Evolutionary conservation across 257 asterid genomes (phyloP).

Genomic region (Solanum ahanhuiri): DNA sequence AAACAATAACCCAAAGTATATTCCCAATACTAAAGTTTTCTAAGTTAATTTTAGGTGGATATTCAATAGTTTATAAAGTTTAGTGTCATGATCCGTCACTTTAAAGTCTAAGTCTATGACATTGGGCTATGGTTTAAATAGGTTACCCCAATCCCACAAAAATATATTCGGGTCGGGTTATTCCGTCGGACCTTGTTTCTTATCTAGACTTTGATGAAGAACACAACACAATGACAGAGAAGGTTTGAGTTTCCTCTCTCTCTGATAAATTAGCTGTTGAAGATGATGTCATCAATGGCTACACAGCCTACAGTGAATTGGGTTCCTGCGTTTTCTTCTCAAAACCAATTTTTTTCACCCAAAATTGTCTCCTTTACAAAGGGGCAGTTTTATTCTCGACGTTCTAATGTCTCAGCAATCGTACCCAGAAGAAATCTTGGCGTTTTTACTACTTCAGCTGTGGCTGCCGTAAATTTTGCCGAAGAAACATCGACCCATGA

Average conservation of each 20-base stretch:
- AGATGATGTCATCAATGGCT: constrained; percentile 12
- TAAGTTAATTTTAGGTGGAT: too few species aligned
- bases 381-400: background rate
- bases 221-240: background rate
- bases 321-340: background rate
- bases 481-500: constrained; percentile 2
- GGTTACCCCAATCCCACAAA: background rate
- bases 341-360: background rate
- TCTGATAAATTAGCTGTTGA: background rate
- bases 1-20: too few species aligned
- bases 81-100: too few species aligned
- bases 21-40: too few species aligned
- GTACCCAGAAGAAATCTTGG: background rate
- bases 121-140: too few species aligned
- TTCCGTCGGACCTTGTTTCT: background rate
- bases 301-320: background rate
- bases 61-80: too few species aligned
- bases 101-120: too few species aligned
- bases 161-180: background rate
- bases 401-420: background rate
- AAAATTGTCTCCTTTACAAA: background rate
- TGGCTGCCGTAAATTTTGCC: background rate
- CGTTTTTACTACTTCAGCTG: constrained; percentile 11
- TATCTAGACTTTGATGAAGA: background rate
- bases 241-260: background rate